A percentile compares a stretch with the other conserved stretches of the same genome.
Conservation (phyloP, 192 early-diverging fungal species). For the Jimgerdemannia flammicorona region DNA sequence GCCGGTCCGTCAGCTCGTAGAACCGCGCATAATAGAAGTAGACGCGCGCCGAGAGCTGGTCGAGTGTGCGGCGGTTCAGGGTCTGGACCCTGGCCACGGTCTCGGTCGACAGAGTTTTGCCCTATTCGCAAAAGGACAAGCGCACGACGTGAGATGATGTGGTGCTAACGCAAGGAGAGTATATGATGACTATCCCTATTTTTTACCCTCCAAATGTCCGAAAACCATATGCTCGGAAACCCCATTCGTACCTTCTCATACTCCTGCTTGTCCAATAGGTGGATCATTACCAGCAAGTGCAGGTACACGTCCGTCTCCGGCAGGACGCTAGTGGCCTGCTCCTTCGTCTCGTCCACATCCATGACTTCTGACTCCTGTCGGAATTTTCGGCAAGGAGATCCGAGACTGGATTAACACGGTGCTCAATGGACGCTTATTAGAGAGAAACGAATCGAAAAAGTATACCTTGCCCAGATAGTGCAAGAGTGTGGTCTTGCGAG, state of each 20-base stretch:
- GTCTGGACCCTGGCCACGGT: conserved; percentile 60
- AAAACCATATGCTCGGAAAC: no score
- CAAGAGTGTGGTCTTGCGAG: conserved; percentile 26
- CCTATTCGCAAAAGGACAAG: conserved; percentile 38
- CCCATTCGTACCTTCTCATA: conserved; percentile 52
- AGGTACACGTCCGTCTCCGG: conserved; percentile 89
- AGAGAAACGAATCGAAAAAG: background rate
- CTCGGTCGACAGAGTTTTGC: conserved; percentile 59
- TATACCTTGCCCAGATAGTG: conserved; percentile 32
- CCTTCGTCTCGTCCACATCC: conserved; percentile 43
- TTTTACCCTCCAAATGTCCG: no score
- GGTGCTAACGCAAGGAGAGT: no score
- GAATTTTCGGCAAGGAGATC: conserved; percentile 4
- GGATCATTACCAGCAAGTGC: conserved; percentile 75
- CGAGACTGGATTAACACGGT: background rate
- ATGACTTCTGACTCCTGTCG: conserved; percentile 37
- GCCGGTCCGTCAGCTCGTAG: conserved; percentile 69
- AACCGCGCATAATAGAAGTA: conserved; percentile 95
- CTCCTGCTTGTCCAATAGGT: conserved; percentile 75
- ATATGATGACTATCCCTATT: no score
- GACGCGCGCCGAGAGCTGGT: conserved; percentile 83
- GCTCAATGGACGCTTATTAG: background rate
- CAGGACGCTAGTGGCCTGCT: conserved; percentile 24
- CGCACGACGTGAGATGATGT: background rate
- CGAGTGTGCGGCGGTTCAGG: conserved; percentile 86